Conservation (phyloP, 2,329 filamentous ascomycete genomes). For the Akanthomyces lecanii region DNA sequence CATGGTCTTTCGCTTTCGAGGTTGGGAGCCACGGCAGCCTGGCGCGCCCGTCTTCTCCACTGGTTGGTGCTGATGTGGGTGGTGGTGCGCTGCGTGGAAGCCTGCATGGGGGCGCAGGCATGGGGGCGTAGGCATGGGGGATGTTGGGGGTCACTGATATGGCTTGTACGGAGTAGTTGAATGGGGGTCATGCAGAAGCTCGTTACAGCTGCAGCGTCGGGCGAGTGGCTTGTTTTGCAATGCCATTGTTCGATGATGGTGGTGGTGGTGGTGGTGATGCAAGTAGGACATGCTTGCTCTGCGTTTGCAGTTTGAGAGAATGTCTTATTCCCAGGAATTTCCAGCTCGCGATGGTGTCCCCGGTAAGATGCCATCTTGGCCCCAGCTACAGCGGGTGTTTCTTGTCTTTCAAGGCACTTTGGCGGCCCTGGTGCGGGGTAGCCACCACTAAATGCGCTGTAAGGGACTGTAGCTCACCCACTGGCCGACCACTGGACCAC, state of each 20-base stretch:
- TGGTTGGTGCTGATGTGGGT: background rate
- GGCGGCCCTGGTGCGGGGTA: background rate
- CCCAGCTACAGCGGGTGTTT: background rate
- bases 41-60: no score
- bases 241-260: background rate
- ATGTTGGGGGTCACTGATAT: background rate
- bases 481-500: no score
- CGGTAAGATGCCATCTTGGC: no score
- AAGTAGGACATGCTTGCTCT: background rate
- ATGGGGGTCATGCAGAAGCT: background rate
- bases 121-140: background rate
- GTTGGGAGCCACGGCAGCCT: background rate
- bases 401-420: background rate
- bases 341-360: no score
- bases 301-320: background rate
- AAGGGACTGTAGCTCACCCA: background rate
- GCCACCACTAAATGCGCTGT: background rate
- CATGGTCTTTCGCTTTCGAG: no score
- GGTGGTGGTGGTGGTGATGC: background rate
- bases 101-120: background rate
- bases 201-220: background rate
- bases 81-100: background rate
- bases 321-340: no score
- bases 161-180: background rate
- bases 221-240: background rate